phyloP scores from a whole-genome alignment of 2,329 filamentous ascomycete species.

The Helotiales sp. region DNA sequence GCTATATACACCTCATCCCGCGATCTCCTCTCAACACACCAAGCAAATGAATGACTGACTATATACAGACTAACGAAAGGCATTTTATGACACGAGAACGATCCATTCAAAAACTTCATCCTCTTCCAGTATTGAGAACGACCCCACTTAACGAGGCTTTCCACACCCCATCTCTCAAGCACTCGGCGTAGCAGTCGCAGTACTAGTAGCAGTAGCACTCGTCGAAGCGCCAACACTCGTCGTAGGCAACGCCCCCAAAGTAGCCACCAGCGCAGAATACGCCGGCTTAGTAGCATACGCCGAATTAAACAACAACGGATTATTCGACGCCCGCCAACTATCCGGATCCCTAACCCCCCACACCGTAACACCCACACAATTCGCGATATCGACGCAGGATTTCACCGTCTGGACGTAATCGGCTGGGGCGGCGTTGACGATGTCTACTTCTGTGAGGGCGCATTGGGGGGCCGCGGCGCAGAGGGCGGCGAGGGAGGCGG shows the following conservation, averaged over 20 bases:
- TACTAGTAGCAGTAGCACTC: too few species aligned
- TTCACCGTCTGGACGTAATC: constrained; percentile 28
- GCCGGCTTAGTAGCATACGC: constrained; percentile 51
- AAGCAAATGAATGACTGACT: neutral
- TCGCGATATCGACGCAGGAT: constrained; percentile 32
- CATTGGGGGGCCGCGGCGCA: constrained; percentile 57
- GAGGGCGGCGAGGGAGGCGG: constrained; percentile 46
- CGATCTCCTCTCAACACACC: neutral
- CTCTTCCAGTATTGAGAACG: too few species aligned
- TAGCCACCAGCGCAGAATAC: constrained; percentile 41
- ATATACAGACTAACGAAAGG: neutral
- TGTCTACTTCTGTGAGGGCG: constrained; percentile 69
- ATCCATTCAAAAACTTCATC: too few species aligned
- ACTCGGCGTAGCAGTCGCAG: neutral
- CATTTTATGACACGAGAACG: neutral
- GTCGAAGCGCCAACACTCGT: too few species aligned
- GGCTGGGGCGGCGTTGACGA: constrained; percentile 51
- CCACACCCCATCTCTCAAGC: neutral
- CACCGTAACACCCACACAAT: constrained; percentile 37
- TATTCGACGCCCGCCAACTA: constrained; percentile 49
- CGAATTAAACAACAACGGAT: constrained; percentile 54
- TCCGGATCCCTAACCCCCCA: constrained; percentile 50
- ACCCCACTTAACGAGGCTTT: too few species aligned
- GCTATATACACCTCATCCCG: neutral
- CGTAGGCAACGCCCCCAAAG: constrained; percentile 16